Percentiles rank a stretch among this genome's conserved stretches.
Evolutionary conservation across 129 eudicot species (phyloP).

Genomic region (Scalesia atractyloides): DNA sequence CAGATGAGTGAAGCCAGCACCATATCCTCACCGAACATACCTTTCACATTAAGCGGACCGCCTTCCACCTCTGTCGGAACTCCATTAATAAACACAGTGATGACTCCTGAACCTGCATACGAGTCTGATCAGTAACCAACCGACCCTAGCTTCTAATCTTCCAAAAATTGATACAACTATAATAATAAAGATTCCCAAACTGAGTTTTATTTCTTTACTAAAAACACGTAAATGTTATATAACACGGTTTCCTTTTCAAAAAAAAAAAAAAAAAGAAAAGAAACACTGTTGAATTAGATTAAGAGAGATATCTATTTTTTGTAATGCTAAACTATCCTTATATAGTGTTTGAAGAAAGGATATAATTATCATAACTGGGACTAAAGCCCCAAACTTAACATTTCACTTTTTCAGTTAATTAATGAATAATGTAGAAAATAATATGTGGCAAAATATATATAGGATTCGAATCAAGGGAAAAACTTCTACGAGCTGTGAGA

Average conservation of each 20-base stretch:
- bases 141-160: not conserved
- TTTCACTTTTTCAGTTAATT: not conserved
- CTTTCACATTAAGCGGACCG: slow-evolving; percentile 72
- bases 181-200: not conserved
- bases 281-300: too few relatives aligned
- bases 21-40: slow-evolving; percentile 62
- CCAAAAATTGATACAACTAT: not conserved
- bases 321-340: too few relatives aligned
- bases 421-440: not conserved
- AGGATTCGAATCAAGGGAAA: too few relatives aligned
- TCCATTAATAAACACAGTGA: slow-evolving; percentile 86
- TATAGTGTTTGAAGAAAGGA: too few relatives aligned
- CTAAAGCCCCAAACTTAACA: not conserved
- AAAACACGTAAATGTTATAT: too few relatives aligned
- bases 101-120: slow-evolving; percentile 39
- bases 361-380: not conserved
- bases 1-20: slow-evolving; percentile 72
- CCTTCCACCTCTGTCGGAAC: slow-evolving; percentile 65
- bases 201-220: too few relatives aligned
- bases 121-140: too few relatives aligned
- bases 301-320: too few relatives aligned
- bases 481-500: too few relatives aligned
- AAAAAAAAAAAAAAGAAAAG: too few relatives aligned
- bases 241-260: too few relatives aligned
- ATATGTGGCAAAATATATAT: too few relatives aligned